Conservation (phyloP, 164 flowering plant species). For the Vitis labrusca region DNA sequence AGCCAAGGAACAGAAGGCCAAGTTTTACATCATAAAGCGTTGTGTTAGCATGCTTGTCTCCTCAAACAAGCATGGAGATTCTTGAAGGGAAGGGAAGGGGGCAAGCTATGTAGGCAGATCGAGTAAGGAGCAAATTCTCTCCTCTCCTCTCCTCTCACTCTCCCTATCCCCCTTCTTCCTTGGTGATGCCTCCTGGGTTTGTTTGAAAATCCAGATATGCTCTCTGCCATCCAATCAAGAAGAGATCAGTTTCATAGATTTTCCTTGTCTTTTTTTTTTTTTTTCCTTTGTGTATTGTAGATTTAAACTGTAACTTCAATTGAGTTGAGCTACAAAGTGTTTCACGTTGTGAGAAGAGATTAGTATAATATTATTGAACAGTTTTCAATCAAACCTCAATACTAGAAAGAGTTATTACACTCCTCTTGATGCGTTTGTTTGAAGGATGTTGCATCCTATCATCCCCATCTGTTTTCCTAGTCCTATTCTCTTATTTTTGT, state of each 20-base stretch:
- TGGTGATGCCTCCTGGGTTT: conserved; percentile 1
- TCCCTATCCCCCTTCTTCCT: neutral
- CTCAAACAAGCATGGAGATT: conserved; percentile 48
- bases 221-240: conserved; percentile 13
- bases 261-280: neutral
- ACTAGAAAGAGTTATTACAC: too few relatives aligned
- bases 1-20: conserved; percentile 52
- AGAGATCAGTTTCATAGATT: neutral
- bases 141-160: neutral
- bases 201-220: neutral
- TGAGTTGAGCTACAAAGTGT: too few relatives aligned
- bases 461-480: too few relatives aligned
- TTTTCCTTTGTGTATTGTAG: too few relatives aligned
- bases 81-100: conserved; percentile 13
- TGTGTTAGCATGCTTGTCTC: conserved; percentile 52
- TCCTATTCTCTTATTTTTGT: too few relatives aligned
- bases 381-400: too few relatives aligned
- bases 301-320: too few relatives aligned
- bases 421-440: too few relatives aligned
- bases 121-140: neutral
- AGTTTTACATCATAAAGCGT: conserved; percentile 43
- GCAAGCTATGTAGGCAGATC: too few relatives aligned
- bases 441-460: too few relatives aligned
- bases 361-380: too few relatives aligned
- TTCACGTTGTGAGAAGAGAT: too few relatives aligned